Evolutionary conservation across 2,329 filamentous ascomycete genomes (phyloP).

Genomic region (Thermoascus crustaceus): DNA sequence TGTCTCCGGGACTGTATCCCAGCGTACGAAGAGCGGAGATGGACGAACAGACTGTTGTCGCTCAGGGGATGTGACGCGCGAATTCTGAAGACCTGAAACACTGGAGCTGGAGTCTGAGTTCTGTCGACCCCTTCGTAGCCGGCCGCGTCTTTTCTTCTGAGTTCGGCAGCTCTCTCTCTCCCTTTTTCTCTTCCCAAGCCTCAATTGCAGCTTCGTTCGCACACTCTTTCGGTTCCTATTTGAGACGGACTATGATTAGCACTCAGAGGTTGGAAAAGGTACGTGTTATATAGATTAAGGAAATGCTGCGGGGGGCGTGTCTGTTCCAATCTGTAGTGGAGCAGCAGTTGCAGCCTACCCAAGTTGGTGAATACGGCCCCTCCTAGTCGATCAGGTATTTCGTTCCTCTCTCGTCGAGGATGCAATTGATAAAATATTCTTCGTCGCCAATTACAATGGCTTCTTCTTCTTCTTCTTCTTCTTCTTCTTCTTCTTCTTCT

Average conservation of each 20-base stretch:
- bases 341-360: slow-evolving; percentile 22
- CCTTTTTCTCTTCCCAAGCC: slow-evolving; percentile 22
- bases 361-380: slow-evolving; percentile 28
- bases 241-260: background rate
- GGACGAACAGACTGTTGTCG: too few species aligned
- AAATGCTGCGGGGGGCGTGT: too few species aligned
- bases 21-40: background rate
- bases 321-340: background rate
- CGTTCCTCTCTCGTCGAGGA: slow-evolving; percentile 26
- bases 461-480: too few species aligned
- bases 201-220: slow-evolving; percentile 22
- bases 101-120: too few species aligned
- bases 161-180: too few species aligned
- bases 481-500: slow-evolving; percentile 8
- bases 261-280: too few species aligned
- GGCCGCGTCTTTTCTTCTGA: too few species aligned
- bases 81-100: too few species aligned
- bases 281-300: too few species aligned
- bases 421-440: slow-evolving; percentile 29
- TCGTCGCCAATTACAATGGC: slow-evolving; percentile 17
- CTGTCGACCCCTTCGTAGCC: too few species aligned
- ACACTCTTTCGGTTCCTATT: slow-evolving; percentile 28
- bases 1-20: slow-evolving; percentile 3
- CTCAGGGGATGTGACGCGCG: too few species aligned
- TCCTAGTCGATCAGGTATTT: slow-evolving; percentile 34